A percentile compares a stretch with the other conserved stretches of the same genome.
phyloP scores from a whole-genome alignment of 208 protist genomes.

The Tritrichomonas musculus region DNA sequence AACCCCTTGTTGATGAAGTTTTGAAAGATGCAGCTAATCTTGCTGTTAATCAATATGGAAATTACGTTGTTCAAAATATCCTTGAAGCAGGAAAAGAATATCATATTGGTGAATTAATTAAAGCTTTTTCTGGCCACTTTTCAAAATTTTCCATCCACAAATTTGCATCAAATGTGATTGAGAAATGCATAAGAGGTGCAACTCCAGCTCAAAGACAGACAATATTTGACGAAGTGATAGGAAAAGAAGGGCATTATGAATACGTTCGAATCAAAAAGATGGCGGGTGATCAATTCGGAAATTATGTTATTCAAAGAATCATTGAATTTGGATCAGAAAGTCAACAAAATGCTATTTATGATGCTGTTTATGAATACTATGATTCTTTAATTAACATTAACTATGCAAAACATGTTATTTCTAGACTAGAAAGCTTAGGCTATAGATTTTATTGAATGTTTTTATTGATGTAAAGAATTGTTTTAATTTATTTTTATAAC shows the following conservation, averaged over 20 bases:
- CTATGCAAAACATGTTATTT: conserved; percentile 1
- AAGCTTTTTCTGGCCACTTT: not conserved
- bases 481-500: not conserved
- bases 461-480: not conserved
- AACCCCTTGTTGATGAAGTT: not conserved
- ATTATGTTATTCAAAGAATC: conserved; percentile 43
- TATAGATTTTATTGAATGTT: not conserved
- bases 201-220: not conserved
- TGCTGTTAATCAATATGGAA: conserved; percentile 40
- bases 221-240: not conserved
- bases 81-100: not conserved
- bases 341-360: not conserved
- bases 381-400: not conserved
- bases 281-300: conserved; percentile 40
- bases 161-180: conserved; percentile 43
- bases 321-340: not conserved
- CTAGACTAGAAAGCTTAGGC: not conserved
- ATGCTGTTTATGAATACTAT: not conserved
- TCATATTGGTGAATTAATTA: not conserved
- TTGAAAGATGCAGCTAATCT: not conserved
- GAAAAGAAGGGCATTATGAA: not conserved
- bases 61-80: conserved; percentile 41
- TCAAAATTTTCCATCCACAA: conserved; percentile 38
- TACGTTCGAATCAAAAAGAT: not conserved
- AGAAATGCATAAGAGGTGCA: conserved; percentile 30